phyloP scores from a whole-genome alignment of 1,284 basidiomycete species.

The Ustilago curta region DNA sequence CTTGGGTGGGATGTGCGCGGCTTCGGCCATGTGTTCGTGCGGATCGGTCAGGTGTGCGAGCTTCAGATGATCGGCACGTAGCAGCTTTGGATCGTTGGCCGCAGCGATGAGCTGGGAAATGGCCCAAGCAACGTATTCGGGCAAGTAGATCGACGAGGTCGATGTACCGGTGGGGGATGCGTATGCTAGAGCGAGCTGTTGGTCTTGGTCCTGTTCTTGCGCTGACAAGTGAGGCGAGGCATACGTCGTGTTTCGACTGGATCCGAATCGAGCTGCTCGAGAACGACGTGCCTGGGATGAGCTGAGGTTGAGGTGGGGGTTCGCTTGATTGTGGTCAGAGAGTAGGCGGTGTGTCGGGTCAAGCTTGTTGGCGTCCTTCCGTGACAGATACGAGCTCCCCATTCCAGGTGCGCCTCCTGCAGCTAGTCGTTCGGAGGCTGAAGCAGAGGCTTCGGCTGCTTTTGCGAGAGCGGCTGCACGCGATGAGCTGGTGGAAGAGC shows the following conservation, averaged over 20 bases:
- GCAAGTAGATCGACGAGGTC: constrained; percentile 37
- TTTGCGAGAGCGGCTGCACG: constrained; percentile 41
- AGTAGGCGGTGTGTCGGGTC: constrained; percentile 6
- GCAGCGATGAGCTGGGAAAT: constrained; percentile 45
- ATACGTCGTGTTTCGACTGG: constrained; percentile 28
- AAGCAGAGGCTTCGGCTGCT: constrained; percentile 40
- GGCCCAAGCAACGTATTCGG: constrained; percentile 48
- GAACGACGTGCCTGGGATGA: constrained; percentile 46
- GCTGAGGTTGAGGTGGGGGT: constrained; percentile 30
- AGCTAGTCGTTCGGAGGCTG: constrained; percentile 30
- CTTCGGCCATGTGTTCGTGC: constrained; percentile 34
- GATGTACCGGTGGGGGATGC: constrained; percentile 37
- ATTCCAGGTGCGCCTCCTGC: constrained; percentile 22
- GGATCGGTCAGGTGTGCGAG: constrained; percentile 41
- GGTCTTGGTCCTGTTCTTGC: constrained; percentile 17
- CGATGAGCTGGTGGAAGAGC: constrained; percentile 25
- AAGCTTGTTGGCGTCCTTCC: constrained; percentile 18
- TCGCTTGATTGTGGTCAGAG: constrained; percentile 17
- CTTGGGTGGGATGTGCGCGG: constrained; percentile 42
- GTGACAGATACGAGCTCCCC: constrained; percentile 22
- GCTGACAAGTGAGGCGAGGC: background rate
- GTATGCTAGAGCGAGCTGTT: constrained; percentile 23
- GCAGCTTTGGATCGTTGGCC: constrained; percentile 38
- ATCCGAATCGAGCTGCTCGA: constrained; percentile 39
- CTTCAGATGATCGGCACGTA: constrained; percentile 40